Conservation (phyloP, 306 rosid species). For the Notholithocarpus densiflorus region DNA sequence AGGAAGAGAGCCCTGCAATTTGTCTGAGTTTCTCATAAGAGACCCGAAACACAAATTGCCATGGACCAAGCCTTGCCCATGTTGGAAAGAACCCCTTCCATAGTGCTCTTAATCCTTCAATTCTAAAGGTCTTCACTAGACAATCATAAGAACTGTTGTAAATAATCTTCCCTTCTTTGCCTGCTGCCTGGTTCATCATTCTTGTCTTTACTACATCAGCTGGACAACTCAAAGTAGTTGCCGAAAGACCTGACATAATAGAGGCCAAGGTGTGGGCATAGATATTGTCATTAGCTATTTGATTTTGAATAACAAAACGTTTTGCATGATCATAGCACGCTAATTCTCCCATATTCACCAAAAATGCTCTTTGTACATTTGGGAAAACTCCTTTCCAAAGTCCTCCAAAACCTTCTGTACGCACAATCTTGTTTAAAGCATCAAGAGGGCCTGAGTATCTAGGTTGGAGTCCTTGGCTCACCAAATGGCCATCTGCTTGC, state of each 20-base stretch:
- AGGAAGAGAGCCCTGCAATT: constrained; percentile 76
- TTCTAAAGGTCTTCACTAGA: constrained; percentile 66
- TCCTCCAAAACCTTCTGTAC: constrained; percentile 66
- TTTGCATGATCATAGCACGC: constrained; percentile 88
- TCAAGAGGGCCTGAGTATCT: constrained; percentile 69
- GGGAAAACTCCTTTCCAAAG: constrained; percentile 89
- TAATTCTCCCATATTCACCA: constrained; percentile 90
- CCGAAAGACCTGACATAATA: constrained; percentile 66
- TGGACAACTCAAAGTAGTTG: constrained; percentile 82
- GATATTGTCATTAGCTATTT: constrained; percentile 57
- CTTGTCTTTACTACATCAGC: constrained; percentile 92
- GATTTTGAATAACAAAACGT: constrained; percentile 53
- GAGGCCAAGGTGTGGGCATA: constrained; percentile 80
- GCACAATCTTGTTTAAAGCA: constrained; percentile 63
- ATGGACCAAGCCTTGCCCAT: constrained; percentile 92
- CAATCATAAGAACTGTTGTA: constrained; percentile 66
- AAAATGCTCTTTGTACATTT: constrained; percentile 76
- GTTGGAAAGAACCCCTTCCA: constrained; percentile 98
- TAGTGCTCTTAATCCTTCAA: constrained; percentile 72
- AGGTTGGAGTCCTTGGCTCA: constrained; percentile 59
- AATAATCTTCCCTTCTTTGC: constrained; percentile 44
- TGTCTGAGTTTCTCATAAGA: constrained; percentile 79
- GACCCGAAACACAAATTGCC: constrained; percentile 96
- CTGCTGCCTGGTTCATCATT: constrained; percentile 70
- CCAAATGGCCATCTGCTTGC: constrained; percentile 75